phyloP scores from a whole-genome alignment of 768 basidiomycete species.

The Epithele typhae region DNA sequence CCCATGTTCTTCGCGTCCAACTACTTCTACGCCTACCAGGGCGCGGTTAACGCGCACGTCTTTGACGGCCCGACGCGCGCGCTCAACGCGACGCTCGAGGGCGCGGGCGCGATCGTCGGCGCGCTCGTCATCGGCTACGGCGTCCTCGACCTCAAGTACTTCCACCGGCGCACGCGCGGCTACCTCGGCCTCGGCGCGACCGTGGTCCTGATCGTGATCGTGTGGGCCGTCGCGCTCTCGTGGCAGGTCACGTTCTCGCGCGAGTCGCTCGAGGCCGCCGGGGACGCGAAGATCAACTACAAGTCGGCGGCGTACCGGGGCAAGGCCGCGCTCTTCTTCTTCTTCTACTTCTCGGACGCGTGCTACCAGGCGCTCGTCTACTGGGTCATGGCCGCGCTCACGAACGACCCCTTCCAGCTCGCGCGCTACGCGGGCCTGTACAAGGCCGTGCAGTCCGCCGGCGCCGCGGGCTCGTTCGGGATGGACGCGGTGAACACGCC shows the following conservation, averaged over 20 bases:
- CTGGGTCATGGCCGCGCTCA: slow-evolving; percentile 38
- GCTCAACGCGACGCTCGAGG: slow-evolving; percentile 35
- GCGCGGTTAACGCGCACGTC: slow-evolving; percentile 33
- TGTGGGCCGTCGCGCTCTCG: slow-evolving; percentile 36
- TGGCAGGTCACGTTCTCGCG: slow-evolving; percentile 39
- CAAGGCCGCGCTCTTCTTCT: slow-evolving; percentile 37
- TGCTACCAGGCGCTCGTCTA: slow-evolving; percentile 34
- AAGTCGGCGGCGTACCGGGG: slow-evolving; percentile 29
- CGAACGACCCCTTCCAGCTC: slow-evolving; percentile 43
- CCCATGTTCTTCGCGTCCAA: slow-evolving; percentile 44
- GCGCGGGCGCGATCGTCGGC: slow-evolving; percentile 38
- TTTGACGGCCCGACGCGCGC: slow-evolving; percentile 44
- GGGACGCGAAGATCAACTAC: slow-evolving; percentile 22
- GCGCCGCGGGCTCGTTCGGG: slow-evolving; percentile 37
- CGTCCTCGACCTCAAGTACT: slow-evolving; percentile 32
- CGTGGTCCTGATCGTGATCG: slow-evolving; percentile 25
- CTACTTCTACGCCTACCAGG: slow-evolving; percentile 45
- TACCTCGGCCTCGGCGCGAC: slow-evolving; percentile 34
- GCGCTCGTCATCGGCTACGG: slow-evolving; percentile 38
- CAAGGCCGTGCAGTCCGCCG: slow-evolving; percentile 36
- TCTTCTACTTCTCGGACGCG: slow-evolving; percentile 37
- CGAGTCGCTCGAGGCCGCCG: slow-evolving; percentile 7
- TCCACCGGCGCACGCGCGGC: slow-evolving; percentile 34
- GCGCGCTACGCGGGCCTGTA: slow-evolving; percentile 42
- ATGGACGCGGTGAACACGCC: slow-evolving; percentile 44